Evolutionary conservation across 225 moss, liverwort and hornwort species (phyloP).

Genomic region (Climacium dendroides): DNA sequence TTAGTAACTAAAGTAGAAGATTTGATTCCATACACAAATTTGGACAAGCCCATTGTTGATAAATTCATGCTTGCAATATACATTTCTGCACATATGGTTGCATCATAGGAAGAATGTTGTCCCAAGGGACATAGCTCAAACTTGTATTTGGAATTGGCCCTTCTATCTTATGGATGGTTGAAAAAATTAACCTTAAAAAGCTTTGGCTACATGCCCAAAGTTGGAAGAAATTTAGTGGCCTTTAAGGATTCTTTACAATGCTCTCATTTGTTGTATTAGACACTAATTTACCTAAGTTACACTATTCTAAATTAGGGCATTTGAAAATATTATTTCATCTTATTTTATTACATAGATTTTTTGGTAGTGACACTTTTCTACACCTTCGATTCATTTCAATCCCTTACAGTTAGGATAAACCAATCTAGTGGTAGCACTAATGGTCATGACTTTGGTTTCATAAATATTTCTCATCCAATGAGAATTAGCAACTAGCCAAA

Average conservation of each 20-base stretch:
- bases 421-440: not conserved
- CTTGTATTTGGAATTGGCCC: not conserved
- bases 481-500: not conserved
- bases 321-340: not conserved
- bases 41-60: not conserved
- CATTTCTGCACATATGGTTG: not conserved
- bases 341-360: not conserved
- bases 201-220: not conserved
- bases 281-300: too few species aligned
- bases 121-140: fast-evolving
- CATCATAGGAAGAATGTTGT: not conserved
- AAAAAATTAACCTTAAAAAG: not conserved
- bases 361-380: not conserved
- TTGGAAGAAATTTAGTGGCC: fast-evolving
- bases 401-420: not conserved
- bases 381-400: not conserved
- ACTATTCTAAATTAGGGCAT: not conserved
- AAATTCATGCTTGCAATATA: not conserved
- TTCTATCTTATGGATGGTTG: not conserved
- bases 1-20: not conserved
- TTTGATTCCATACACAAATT: fast-evolving
- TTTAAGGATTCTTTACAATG: not conserved
- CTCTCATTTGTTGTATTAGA: not conserved
- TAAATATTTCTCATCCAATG: not conserved
- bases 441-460: not conserved